These are phyloP conservation scores for Tranzscheliella williamsii DNA, from an alignment of 1,284 basidiomycete genomes.

Conservation along the genomic window DNA sequence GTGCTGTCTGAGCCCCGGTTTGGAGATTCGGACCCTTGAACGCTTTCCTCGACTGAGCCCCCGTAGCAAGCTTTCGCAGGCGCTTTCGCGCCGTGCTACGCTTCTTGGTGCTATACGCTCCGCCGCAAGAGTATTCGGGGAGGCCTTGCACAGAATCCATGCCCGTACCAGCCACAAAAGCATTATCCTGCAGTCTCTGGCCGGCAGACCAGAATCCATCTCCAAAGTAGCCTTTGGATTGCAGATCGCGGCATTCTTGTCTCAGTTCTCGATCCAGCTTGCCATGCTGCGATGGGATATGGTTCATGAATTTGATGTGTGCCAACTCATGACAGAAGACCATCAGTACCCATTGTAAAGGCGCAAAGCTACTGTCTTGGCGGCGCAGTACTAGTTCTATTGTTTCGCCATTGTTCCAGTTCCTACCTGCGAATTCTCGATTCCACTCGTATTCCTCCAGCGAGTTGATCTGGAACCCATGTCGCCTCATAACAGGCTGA, in stretches of 20 bases:
- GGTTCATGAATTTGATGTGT: constrained; percentile 51
- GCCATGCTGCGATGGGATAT: constrained; percentile 45
- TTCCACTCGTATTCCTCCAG: constrained; percentile 50
- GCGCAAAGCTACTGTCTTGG: constrained; percentile 36
- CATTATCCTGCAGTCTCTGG: constrained; percentile 31
- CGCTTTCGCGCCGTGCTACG: too few species aligned
- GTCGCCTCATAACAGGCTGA: constrained; percentile 46
- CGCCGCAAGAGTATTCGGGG: constrained; percentile 45
- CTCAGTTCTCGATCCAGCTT: constrained; percentile 38
- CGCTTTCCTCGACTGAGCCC: too few species aligned
- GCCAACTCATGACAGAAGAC: constrained; percentile 52
- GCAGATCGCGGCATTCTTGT: constrained; percentile 29
- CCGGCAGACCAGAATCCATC: constrained; percentile 52
- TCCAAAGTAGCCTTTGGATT: constrained; percentile 45
- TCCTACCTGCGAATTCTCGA: constrained; percentile 45
- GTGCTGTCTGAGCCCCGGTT: constrained; percentile 47
- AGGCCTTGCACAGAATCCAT: constrained; percentile 27
- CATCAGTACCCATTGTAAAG: constrained; percentile 40
- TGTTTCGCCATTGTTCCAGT: constrained; percentile 52
- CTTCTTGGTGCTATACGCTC: constrained; percentile 29
- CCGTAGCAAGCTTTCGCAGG: too few species aligned
- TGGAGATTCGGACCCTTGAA: constrained; percentile 41
- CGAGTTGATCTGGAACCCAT: constrained; percentile 49
- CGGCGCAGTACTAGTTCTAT: constrained; percentile 44
- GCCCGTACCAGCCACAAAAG: constrained; percentile 27